phyloP scores from a whole-genome alignment of 73 alveolate genomes.

The Effrenium voratum region DNA sequence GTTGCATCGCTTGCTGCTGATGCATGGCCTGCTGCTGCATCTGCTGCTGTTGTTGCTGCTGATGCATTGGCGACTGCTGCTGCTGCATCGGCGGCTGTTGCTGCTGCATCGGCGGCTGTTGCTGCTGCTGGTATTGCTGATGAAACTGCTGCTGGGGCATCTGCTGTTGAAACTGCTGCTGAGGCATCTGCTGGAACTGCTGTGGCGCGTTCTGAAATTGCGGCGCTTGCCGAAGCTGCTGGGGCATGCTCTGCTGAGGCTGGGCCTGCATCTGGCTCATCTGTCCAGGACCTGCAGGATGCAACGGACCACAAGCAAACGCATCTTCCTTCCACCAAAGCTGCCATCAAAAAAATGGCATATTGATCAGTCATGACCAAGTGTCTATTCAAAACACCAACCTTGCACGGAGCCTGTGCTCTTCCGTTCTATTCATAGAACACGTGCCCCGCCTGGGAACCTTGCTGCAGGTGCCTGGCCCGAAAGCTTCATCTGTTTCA shows the following conservation, averaged over 20 bases:
- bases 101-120: neutral
- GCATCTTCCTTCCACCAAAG: no score
- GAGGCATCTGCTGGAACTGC: neutral
- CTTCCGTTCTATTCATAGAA: no score
- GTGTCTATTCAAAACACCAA: no score
- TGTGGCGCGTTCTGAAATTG: neutral
- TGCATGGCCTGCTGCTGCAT: slow-evolving; percentile 7
- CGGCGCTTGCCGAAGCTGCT: no score
- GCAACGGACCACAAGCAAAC: no score
- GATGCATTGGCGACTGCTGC: neutral
- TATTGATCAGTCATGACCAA: no score
- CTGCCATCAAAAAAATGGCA: no score
- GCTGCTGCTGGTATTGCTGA: neutral
- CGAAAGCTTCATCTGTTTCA: no score
- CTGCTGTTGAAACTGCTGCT: slow-evolving; percentile 9
- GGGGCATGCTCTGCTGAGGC: neutral
- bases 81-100: neutral
- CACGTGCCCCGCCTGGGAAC: no score
- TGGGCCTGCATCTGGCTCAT: neutral
- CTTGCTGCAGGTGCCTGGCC: no score
- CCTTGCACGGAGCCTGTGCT: no score
- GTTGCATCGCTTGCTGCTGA: neutral
- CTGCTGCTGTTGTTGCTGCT: neutral
- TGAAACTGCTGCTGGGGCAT: neutral
- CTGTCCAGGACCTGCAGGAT: no score